Evolutionary conservation across 768 basidiomycete species (phyloP), one percentile per base, ranked within the genome.

Genomic region (Tephrocybe sp.): DNA sequence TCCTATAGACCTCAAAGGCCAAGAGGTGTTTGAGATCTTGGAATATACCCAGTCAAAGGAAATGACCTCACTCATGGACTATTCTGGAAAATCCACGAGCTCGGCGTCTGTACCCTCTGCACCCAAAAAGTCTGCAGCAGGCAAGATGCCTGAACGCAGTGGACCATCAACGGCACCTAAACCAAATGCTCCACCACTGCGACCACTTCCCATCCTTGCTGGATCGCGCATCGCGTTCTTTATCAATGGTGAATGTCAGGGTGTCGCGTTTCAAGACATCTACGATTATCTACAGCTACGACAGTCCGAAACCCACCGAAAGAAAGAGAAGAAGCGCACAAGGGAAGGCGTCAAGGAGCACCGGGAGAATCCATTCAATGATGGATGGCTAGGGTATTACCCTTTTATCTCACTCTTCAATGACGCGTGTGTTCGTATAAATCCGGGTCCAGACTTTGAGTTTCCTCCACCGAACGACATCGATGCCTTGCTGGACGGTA

Each of bases 331-430:
- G 61, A 84, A 79, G 59, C 76, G 78, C 30, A 68, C 75, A n/a
- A 78, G 79, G 47, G 80, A 83, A 61, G 83, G 81, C 42, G 82
- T 84, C 40, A 82, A 84, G 45, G 84, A 88, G 58, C 86, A 87
- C 62, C 77, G 78, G 51, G 88, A 91, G 68, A 94, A 94, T 54
- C 80, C 80, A 2, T 90, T 92, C 59, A 94, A 99, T 64, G 97
- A 99, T 64, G 97, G 95, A 16, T 84, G 88, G 16, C 71, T 97
- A 5, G 97, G 97, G 1, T 99, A 99, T 68, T 98, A 93, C 64
- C 93, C 95, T 0, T 86, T 97, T 71, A 81, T 97, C 55, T 95
- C 92, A 3, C 74, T 95, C 30, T 99, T 92, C 73, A 94, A 94
- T 60, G 86, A 87, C 52, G 95, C 91, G 0, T 80, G 82, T 50